phyloP scores from a whole-genome alignment of 1,284 basidiomycete species.

The Ustilago lituana region DNA sequence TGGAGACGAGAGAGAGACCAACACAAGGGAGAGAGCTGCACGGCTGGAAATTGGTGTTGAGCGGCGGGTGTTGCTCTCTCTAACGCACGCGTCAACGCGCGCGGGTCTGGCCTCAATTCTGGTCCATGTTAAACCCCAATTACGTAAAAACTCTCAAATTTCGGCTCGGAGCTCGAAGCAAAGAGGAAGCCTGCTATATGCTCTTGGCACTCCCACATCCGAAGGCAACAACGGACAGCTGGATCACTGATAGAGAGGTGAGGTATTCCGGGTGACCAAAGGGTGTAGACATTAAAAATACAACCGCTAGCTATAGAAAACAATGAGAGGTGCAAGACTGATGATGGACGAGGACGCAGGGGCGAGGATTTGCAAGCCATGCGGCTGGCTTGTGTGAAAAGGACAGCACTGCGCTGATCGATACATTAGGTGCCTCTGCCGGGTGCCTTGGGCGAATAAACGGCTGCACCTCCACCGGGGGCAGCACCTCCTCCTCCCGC shows the following conservation, averaged over 20 bases:
- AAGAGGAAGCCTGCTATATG: too few species aligned
- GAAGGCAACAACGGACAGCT: too few species aligned
- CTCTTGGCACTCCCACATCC: too few species aligned
- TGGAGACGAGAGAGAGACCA: constrained; percentile 10
- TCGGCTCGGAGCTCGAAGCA: too few species aligned
- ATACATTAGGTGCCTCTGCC: neutral
- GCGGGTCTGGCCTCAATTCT: too few species aligned
- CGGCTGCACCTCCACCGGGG: constrained; percentile 13
- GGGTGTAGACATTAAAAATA: too few species aligned
- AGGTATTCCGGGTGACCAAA: neutral
- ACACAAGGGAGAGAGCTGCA: constrained; percentile 17
- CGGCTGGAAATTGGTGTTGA: neutral
- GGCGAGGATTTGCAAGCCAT: too few species aligned
- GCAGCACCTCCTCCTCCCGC: constrained; percentile 19
- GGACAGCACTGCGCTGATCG: neutral
- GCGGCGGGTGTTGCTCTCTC: constrained; percentile 17
- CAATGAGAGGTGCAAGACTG: too few species aligned
- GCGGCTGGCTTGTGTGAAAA: too few species aligned
- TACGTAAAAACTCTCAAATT: too few species aligned
- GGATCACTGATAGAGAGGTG: constrained; percentile 7
- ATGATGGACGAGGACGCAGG: constrained; percentile 1
- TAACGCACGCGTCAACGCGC: constrained; percentile 14
- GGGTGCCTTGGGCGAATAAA: constrained; percentile 10
- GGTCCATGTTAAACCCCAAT: too few species aligned
- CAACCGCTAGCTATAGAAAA: too few species aligned